Evolutionary conservation across 192 early-diverging fungal species (phyloP).

Genomic region (Entrophospora sp.): DNA sequence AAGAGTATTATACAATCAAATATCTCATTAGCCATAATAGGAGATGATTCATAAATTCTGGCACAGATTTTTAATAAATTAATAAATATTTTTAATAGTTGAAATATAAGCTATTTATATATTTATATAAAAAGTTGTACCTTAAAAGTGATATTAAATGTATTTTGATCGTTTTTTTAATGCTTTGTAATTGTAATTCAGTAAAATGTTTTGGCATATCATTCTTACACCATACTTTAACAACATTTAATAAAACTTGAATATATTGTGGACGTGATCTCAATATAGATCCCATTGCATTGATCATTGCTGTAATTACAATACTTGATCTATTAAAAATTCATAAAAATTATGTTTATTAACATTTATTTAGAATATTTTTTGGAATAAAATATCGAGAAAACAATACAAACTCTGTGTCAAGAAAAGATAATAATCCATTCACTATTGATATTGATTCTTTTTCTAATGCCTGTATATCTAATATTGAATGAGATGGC

Average conservation of each 20-base stretch:
- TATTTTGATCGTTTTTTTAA: slow-evolving; percentile 26
- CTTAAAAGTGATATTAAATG: slow-evolving; percentile 28
- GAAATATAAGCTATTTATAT: no score
- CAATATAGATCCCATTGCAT: slow-evolving; percentile 24
- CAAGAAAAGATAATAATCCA: slow-evolving; percentile 10
- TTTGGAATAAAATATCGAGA: no score
- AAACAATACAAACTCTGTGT: slow-evolving; percentile 12
- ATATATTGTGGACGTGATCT: slow-evolving; percentile 28
- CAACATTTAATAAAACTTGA: slow-evolving; percentile 6
- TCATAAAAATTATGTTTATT: no score
- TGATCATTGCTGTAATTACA: slow-evolving; percentile 31
- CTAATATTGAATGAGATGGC: slow-evolving; percentile 28
- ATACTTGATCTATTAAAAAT: slow-evolving; percentile 18
- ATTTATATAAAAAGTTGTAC: slow-evolving; percentile 23
- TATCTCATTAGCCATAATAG: background rate
- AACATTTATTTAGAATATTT: no score
- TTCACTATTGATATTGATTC: slow-evolving; percentile 25
- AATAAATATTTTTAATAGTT: no score
- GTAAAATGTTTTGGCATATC: slow-evolving; percentile 6
- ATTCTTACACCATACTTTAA: slow-evolving; percentile 23
- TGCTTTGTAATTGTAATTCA: slow-evolving; percentile 21
- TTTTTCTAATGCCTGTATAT: slow-evolving; percentile 19
- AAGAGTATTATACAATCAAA: slow-evolving; percentile 4
- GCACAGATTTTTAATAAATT: no score
- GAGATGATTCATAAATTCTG: background rate